Percentiles rank a stretch among this genome's conserved stretches.
phyloP scores from a whole-genome alignment of 495 filamentous ascomycete species.

The Xylaria intraflava region DNA sequence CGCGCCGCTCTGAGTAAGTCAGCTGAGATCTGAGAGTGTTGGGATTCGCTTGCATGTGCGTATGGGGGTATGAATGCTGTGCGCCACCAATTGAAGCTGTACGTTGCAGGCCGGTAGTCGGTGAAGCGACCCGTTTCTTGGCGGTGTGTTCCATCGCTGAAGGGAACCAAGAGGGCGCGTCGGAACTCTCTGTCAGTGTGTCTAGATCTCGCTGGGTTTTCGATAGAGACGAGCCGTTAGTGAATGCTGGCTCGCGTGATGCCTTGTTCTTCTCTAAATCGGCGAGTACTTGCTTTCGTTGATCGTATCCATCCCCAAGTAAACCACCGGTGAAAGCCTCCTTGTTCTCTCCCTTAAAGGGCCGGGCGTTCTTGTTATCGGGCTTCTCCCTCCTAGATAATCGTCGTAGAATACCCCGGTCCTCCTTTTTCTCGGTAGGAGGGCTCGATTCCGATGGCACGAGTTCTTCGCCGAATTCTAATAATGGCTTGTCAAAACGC shows the following conservation, averaged over 20 bases:
- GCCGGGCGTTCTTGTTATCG: constrained; percentile 8
- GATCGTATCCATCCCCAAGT: constrained; percentile 38
- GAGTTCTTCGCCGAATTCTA: constrained; percentile 32
- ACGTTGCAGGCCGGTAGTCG: constrained; percentile 12
- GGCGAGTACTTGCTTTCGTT: constrained; percentile 28
- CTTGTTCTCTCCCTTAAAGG: constrained; percentile 8
- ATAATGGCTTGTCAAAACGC: constrained; percentile 39
- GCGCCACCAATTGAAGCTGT: constrained; percentile 11
- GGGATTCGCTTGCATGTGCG: constrained; percentile 9
- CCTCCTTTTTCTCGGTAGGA: constrained; percentile 17
- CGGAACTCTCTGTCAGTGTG: constrained; percentile 5
- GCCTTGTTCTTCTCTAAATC: constrained; percentile 17
- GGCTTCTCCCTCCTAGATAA: constrained; percentile 4
- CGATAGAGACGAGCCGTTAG: constrained; percentile 44
- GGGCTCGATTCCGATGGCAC: constrained; percentile 17
- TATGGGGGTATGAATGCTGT: not conserved
- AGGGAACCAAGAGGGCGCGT: constrained; percentile 38
- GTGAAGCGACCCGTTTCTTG: constrained; percentile 21
- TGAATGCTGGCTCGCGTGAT: constrained; percentile 33
- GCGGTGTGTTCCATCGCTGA: constrained; percentile 39
- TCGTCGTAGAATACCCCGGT: constrained; percentile 5
- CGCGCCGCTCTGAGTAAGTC: constrained; percentile 18
- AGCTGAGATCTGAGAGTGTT: constrained; percentile 16
- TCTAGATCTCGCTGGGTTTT: constrained; percentile 27
- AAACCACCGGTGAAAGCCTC: constrained; percentile 33